Conservation (phyloP, 2,329 filamentous ascomycete genomes). For the Iodosphaeria phyllophila region DNA sequence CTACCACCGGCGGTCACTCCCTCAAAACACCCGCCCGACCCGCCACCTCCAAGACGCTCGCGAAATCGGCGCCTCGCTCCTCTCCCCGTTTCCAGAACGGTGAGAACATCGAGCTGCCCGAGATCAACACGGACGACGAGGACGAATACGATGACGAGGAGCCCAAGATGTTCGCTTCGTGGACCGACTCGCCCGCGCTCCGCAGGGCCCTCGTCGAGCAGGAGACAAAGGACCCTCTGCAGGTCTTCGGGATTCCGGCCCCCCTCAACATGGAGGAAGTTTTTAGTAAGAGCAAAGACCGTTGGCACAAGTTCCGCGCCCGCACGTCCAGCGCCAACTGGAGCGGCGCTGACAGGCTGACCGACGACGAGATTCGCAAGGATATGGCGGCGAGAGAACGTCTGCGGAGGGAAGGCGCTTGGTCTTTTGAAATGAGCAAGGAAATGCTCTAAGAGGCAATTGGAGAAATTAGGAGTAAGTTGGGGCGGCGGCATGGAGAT, state of each 20-base stretch:
- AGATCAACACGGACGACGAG: slow-evolving; percentile 88
- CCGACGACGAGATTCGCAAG: slow-evolving; percentile 52
- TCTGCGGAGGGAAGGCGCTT: slow-evolving; percentile 52
- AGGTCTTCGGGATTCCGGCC: slow-evolving; percentile 75
- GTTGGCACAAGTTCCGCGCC: slow-evolving; percentile 72
- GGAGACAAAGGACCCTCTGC: slow-evolving; percentile 66
- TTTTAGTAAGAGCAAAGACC: slow-evolving; percentile 74
- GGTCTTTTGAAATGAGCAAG: slow-evolving; percentile 35
- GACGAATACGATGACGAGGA: slow-evolving; percentile 47
- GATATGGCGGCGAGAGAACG: slow-evolving; percentile 52
- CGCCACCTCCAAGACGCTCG: slow-evolving; percentile 30
- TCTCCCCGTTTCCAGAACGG: slow-evolving; percentile 79
- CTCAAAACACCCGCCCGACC: slow-evolving; percentile 54
- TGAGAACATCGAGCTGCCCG: slow-evolving; percentile 78
- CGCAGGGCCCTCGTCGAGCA: slow-evolving; percentile 59
- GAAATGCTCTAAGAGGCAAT: slow-evolving; percentile 12
- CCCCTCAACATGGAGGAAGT: slow-evolving; percentile 93
- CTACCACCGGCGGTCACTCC: slow-evolving; percentile 36
- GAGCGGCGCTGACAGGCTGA: slow-evolving; percentile 60
- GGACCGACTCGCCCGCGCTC: slow-evolving; percentile 79
- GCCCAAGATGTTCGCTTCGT: slow-evolving; percentile 50
- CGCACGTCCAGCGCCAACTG: slow-evolving; percentile 92
- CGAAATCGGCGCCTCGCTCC: slow-evolving; percentile 43
- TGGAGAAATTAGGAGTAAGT: no score
- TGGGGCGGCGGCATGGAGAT: no score